A percentile compares a stretch with the other conserved stretches of the same genome.
These are phyloP conservation scores for Boletellus ananiceps DNA, from an alignment of 768 basidiomycete species.

Conservation along the genomic window DNA sequence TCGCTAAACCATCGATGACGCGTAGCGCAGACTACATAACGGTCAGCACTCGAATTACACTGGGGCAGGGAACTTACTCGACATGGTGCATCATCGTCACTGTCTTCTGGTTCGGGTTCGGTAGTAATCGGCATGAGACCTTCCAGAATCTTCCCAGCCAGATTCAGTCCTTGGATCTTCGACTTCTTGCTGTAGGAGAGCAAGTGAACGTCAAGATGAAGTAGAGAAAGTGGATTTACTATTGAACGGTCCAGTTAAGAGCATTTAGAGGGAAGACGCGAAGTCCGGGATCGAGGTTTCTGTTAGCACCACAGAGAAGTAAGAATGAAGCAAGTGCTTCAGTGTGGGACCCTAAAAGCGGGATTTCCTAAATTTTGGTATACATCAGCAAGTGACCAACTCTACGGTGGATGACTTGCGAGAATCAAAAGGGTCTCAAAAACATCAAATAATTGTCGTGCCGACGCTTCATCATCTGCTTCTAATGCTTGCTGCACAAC, in stretches of 20 bases:
- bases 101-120: conserved; percentile 90
- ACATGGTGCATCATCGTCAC: conserved; percentile 90
- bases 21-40: conserved; percentile 77
- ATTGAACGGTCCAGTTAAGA: conserved; percentile 95
- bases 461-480: conserved; percentile 70
- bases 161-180: conserved; percentile 80
- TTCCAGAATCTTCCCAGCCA: conserved; percentile 82
- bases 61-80: conserved; percentile 51
- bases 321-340: conserved; percentile 87
- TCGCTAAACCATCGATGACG: conserved; percentile 88
- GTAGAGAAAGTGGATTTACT: conserved; percentile 45
- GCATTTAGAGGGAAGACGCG: conserved; percentile 90
- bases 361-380: conserved; percentile 64
- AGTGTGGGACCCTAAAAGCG: conserved; percentile 86
- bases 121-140: conserved; percentile 92
- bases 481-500: conserved; percentile 85
- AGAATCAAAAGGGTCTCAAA: conserved; percentile 94
- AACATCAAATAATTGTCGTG: conserved; percentile 90
- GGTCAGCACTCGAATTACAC: conserved; percentile 6
- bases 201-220: not conserved
- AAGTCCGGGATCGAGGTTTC: conserved; percentile 67
- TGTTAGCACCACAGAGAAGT: conserved; percentile 77
- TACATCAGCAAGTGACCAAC: conserved; percentile 3
- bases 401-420: conserved; percentile 38
- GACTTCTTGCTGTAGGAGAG: conserved; percentile 77